Evolutionary conservation across 768 basidiomycete genomes (phyloP).

Genomic region (Rhizopogon salebrosus): DNA sequence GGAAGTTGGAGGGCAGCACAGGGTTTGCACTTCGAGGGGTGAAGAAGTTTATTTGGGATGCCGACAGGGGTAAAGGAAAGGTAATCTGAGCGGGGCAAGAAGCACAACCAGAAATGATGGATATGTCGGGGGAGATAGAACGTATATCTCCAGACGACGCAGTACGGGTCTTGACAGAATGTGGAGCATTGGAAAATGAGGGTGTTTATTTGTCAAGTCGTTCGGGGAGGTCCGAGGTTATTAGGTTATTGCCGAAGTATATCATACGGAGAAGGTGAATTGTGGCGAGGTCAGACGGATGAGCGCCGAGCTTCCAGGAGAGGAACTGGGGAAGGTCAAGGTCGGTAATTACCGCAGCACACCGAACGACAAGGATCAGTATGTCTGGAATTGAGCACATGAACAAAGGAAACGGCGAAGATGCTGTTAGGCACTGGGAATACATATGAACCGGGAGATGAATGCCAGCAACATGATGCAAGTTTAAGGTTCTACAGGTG

Average conservation of each 20-base stretch:
- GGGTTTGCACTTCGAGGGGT: no score
- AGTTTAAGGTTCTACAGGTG: background rate
- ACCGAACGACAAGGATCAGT: background rate
- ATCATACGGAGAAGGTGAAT: no score
- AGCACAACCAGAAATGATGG: background rate
- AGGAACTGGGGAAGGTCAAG: background rate
- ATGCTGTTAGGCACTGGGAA: no score
- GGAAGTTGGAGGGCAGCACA: no score
- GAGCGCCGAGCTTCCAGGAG: background rate
- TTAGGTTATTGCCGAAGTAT: no score
- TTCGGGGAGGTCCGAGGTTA: background rate
- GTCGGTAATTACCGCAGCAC: background rate
- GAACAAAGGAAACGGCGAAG: background rate
- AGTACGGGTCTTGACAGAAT: background rate
- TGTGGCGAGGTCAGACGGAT: background rate
- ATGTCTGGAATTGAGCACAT: background rate
- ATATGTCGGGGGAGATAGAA: background rate
- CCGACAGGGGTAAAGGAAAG: no score
- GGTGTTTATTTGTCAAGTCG: no score
- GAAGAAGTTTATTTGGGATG: no score
- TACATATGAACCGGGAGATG: background rate
- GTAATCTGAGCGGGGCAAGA: no score
- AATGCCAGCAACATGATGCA: background rate
- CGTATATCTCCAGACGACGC: background rate
- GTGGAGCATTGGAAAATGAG: no score